Conservation (phyloP, 306 rosid species). For the Oxytropis ochrocephala region DNA sequence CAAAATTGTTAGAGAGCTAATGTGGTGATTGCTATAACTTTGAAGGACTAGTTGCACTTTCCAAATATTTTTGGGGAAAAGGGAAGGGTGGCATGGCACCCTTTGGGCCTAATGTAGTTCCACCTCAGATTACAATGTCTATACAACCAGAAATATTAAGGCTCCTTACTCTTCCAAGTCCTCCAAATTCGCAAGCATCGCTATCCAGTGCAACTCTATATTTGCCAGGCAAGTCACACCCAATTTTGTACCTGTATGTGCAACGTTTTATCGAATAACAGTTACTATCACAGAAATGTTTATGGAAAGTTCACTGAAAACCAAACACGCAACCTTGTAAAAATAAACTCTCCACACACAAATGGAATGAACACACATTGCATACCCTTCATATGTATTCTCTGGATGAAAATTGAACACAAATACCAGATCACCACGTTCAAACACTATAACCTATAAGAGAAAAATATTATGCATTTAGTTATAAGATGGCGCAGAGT, state of each 20-base stretch:
- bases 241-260: constrained; percentile 77
- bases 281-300: background rate
- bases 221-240: constrained; percentile 96
- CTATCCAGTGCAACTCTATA: constrained; percentile 94
- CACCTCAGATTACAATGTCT: background rate
- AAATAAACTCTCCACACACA: background rate
- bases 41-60: background rate
- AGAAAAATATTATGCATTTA: constrained; percentile 11
- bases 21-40: background rate
- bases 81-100: background rate
- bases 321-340: background rate
- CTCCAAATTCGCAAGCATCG: constrained; percentile 79
- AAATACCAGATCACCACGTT: constrained; percentile 86
- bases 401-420: constrained; percentile 93
- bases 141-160: constrained; percentile 7
- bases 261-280: constrained; percentile 19
- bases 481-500: constrained; percentile 3
- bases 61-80: background rate
- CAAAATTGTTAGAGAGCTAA: background rate
- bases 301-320: background rate
- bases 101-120: background rate
- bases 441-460: constrained; percentile 80
- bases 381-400: constrained; percentile 79
- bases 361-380: constrained; percentile 11
- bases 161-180: constrained; percentile 86